A percentile compares a stretch with the other conserved stretches of the same genome.
Conservation (phyloP, 202 grass and related monocot genomes). For the Schoenoplectus triqueter region DNA sequence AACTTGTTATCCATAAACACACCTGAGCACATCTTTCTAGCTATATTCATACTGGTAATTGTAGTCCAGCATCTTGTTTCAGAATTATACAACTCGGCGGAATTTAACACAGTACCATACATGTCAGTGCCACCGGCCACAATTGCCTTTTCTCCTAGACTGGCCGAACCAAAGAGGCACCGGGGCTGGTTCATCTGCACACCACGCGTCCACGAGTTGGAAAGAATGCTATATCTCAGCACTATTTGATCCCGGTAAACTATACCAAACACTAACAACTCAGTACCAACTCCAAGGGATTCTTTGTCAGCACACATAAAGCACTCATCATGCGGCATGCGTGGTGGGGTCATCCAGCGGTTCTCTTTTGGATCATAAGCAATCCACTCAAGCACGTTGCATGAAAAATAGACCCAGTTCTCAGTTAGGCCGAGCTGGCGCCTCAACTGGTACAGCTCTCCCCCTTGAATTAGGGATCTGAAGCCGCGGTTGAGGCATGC, state of each 20-base stretch:
- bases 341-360: conserved; percentile 69
- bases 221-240: conserved; percentile 77
- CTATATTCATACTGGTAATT: conserved; percentile 67
- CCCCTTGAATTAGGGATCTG: conserved; percentile 51
- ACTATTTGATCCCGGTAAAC: conserved; percentile 60
- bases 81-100: conserved; percentile 76
- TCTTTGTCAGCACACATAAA: conserved; percentile 84
- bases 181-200: conserved; percentile 72
- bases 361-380: conserved; percentile 66
- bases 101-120: conserved; percentile 53
- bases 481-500: conserved; percentile 53
- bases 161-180: conserved; percentile 81
- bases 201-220: conserved; percentile 63
- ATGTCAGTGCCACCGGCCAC: conserved; percentile 73
- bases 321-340: conserved; percentile 68
- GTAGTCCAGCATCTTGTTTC: conserved; percentile 58
- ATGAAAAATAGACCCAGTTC: conserved; percentile 93
- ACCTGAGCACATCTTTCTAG: conserved; percentile 74
- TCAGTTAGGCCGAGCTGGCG: conserved; percentile 54
- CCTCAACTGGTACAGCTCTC: conserved; percentile 70
- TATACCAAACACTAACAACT: conserved; percentile 77
- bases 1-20: conserved; percentile 84
- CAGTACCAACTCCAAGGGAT: conserved; percentile 75
- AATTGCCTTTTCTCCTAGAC: conserved; percentile 64
- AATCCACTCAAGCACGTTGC: conserved; percentile 75